Evolutionary conservation across 1,284 basidiomycete genomes (phyloP).

Genomic region (Rhodotorula sp.): DNA sequence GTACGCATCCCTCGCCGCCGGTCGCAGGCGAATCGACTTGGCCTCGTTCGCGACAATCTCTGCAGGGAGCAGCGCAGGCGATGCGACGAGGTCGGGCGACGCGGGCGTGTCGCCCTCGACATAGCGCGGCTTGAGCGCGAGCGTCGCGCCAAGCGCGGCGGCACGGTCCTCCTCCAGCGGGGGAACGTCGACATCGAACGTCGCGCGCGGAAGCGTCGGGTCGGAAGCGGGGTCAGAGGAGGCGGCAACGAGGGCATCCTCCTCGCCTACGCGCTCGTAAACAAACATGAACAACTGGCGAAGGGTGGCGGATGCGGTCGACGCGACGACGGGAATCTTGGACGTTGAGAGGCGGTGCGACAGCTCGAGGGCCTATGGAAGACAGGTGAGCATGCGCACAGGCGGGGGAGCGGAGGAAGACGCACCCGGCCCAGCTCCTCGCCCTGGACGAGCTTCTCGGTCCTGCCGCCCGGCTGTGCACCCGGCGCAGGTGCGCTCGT

Average conservation of each 20-base stretch:
- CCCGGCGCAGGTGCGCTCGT: background rate
- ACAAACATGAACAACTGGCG: constrained; percentile 97
- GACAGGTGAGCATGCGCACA: background rate
- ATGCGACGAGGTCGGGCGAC: background rate
- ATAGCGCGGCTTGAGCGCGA: background rate
- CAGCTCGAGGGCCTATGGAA: constrained; percentile 68
- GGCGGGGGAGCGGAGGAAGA: constrained; percentile 32
- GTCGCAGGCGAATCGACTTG: constrained; percentile 64
- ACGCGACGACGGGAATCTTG: constrained; percentile 91
- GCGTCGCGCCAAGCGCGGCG: background rate
- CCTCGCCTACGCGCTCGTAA: constrained; percentile 87
- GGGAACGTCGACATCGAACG: constrained; percentile 41
- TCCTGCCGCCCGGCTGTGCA: background rate
- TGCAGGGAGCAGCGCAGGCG: background rate
- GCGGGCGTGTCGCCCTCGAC: constrained; percentile 5
- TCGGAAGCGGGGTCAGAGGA: background rate
- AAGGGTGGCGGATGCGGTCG: constrained; percentile 93
- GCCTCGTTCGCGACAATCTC: constrained; percentile 49
- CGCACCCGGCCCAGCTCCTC: constrained; percentile 74
- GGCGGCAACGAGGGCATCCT: constrained; percentile 50
- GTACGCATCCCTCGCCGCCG: constrained; percentile 82
- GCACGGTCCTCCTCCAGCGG: constrained; percentile 30
- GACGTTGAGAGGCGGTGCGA: constrained; percentile 96
- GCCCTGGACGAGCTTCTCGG: constrained; percentile 65
- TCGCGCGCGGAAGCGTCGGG: constrained; percentile 19